These are phyloP conservation scores for Teunomyces lycoperdinae DNA, from an alignment of 805 yeast species.

Conservation along the genomic window DNA sequence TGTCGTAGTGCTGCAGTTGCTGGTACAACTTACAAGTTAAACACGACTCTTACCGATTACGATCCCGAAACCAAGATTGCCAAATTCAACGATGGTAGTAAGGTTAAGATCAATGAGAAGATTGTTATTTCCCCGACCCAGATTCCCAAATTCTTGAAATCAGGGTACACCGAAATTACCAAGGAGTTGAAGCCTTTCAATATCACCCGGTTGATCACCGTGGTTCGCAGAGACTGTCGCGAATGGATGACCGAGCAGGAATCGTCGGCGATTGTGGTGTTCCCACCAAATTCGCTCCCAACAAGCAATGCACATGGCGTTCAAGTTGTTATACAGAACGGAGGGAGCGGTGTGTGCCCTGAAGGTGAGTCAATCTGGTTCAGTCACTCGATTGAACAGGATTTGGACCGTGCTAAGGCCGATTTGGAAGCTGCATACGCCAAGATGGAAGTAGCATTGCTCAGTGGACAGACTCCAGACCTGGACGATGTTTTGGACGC, in stretches of 20 bases:
- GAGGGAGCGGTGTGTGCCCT: slow-evolving; percentile 86
- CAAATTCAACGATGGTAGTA: slow-evolving; percentile 69
- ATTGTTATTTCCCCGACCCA: slow-evolving; percentile 74
- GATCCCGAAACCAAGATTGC: slow-evolving; percentile 70
- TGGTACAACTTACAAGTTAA: slow-evolving; percentile 88
- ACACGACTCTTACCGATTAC: slow-evolving; percentile 60
- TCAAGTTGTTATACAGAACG: slow-evolving; percentile 83
- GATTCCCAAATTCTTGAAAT: slow-evolving; percentile 39
- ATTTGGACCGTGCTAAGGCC: slow-evolving; percentile 61
- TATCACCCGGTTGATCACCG: slow-evolving; percentile 72
- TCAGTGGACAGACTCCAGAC: slow-evolving; percentile 66
- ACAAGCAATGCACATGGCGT: slow-evolving; percentile 68
- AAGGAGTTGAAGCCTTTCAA: slow-evolving; percentile 46
- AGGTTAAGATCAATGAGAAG: slow-evolving; percentile 74
- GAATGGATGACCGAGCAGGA: slow-evolving; percentile 92
- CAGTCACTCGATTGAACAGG: slow-evolving; percentile 69
- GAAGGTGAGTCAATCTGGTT: slow-evolving; percentile 89
- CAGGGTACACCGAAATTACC: slow-evolving; percentile 41
- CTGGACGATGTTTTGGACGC: slow-evolving; percentile 39
- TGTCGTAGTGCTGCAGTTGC: slow-evolving; percentile 98
- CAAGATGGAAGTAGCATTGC: slow-evolving; percentile 74
- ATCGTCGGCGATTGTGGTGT: slow-evolving; percentile 81
- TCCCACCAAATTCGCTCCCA: slow-evolving; percentile 81
- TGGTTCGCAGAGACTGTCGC: slow-evolving; percentile 80
- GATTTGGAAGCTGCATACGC: slow-evolving; percentile 79